A percentile compares a stretch with the other conserved stretches of the same genome.
Evolutionary conservation across 331 rosid species (phyloP).

Genomic region (Acacia pycnantha): DNA sequence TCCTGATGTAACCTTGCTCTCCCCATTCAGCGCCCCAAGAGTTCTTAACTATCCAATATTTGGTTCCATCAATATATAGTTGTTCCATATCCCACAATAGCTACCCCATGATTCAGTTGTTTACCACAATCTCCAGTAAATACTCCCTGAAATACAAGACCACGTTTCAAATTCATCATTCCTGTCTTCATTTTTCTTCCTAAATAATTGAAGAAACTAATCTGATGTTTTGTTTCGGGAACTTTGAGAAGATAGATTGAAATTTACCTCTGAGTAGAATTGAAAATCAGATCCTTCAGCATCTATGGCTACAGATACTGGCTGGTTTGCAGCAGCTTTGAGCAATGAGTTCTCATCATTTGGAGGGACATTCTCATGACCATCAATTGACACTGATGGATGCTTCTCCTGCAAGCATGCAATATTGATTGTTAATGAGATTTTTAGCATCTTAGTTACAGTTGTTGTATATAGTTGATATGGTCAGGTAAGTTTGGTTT

Average conservation of each 20-base stretch:
- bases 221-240: background rate
- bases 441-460: background rate
- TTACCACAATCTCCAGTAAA: conserved; percentile 71
- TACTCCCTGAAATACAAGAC: conserved; percentile 58
- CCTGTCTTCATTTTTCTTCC: background rate
- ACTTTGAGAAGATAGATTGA: background rate
- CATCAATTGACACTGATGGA: conserved; percentile 70
- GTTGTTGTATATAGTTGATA: background rate
- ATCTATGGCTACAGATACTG: conserved; percentile 76
- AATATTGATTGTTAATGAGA: background rate
- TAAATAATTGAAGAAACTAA: background rate
- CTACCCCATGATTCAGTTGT: conserved; percentile 79
- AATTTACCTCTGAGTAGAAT: conserved; percentile 70
- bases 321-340: conserved; percentile 82
- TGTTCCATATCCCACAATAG: conserved; percentile 79
- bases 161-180: background rate
- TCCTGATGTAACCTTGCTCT: conserved; percentile 78
- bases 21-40: conserved; percentile 93
- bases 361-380: conserved; percentile 60
- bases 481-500: background rate
- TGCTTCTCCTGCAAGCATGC: conserved; percentile 38
- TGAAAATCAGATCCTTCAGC: conserved; percentile 67
- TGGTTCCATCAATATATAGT: conserved; percentile 70
- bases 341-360: conserved; percentile 66
- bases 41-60: conserved; percentile 76